Percentiles rank a stretch among this genome's conserved stretches.
Evolutionary conservation across 768 basidiomycete species (phyloP).

Genomic region (Auriscalpium vulgare): DNA sequence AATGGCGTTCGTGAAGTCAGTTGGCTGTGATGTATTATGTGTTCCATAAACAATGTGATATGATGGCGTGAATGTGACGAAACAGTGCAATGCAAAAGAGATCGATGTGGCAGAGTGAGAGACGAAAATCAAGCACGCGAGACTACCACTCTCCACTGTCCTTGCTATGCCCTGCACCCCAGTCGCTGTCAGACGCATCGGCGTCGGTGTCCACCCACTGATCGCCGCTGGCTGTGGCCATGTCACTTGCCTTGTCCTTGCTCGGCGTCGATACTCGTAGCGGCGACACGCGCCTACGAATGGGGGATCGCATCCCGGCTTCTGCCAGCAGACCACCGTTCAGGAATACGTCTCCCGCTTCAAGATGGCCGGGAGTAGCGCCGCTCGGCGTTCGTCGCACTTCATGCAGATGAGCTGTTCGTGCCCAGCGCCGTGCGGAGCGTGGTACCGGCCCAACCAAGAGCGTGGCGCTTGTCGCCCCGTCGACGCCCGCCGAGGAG

Average conservation of each 20-base stretch:
- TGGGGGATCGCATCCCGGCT: too few relatives aligned
- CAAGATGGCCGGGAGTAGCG: neutral
- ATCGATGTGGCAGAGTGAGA: too few relatives aligned
- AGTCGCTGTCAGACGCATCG: neutral
- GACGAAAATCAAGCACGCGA: too few relatives aligned
- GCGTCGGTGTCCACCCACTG: constrained; percentile 15
- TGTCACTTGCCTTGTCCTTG: neutral
- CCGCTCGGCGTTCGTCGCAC: constrained; percentile 26
- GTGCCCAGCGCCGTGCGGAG: constrained; percentile 49
- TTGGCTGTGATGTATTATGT: too few relatives aligned
- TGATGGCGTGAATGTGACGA: too few relatives aligned
- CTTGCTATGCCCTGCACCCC: too few relatives aligned
- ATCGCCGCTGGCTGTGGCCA: neutral
- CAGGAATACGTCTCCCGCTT: neutral
- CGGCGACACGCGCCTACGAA: neutral
- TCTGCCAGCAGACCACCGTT: neutral
- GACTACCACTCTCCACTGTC: too few relatives aligned
- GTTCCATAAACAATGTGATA: too few relatives aligned
- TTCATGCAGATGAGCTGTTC: constrained; percentile 63
- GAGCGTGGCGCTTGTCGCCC: constrained; percentile 6
- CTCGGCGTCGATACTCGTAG: neutral
- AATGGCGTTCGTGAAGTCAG: too few relatives aligned
- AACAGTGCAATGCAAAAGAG: too few relatives aligned
- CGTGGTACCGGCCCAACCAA: constrained; percentile 31
- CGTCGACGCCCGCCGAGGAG: constrained; percentile 14